These are phyloP conservation scores for Mycena indigotica DNA, from an alignment of 768 basidiomycete species.

Conservation along the genomic window DNA sequence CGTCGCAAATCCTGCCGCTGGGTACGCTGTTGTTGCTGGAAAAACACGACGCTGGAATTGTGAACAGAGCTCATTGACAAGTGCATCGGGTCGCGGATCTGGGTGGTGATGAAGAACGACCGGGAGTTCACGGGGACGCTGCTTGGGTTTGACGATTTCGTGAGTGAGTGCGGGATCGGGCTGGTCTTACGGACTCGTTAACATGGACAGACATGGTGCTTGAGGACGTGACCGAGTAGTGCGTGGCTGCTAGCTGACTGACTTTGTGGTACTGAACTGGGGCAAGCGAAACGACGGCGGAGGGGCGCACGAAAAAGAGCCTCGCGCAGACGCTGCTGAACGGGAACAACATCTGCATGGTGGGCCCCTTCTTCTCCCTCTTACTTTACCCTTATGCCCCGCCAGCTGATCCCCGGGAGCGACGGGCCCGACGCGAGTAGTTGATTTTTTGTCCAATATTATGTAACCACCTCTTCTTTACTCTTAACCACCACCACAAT, in stretches of 20 bases:
- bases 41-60: conserved; percentile 47
- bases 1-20: conserved; percentile 91
- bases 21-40: too few species aligned
- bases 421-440: conserved; percentile 56
- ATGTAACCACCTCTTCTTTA: background rate
- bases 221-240: conserved; percentile 98
- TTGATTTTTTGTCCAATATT: background rate
- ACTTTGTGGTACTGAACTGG: too few species aligned
- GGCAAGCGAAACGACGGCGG: conserved; percentile 88
- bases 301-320: conserved; percentile 78
- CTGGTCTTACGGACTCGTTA: too few species aligned
- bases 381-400: too few species aligned
- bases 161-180: conserved; percentile 77
- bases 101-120: conserved; percentile 98
- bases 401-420: conserved; percentile 70
- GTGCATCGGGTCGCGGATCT: conserved; percentile 95
- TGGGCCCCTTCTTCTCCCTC: conserved; percentile 48
- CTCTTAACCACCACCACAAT: conserved; percentile 51
- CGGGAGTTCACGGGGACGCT: conserved; percentile 95
- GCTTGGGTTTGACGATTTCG: conserved; percentile 97
- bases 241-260: too few species aligned
- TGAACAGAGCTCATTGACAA: conserved; percentile 88
- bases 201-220: conserved; percentile 78
- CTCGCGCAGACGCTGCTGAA: conserved; percentile 89
- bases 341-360: conserved; percentile 97